phyloP scores from a whole-genome alignment of 2,329 filamentous ascomycete species.

The Phyllosticta citriasiana region DNA sequence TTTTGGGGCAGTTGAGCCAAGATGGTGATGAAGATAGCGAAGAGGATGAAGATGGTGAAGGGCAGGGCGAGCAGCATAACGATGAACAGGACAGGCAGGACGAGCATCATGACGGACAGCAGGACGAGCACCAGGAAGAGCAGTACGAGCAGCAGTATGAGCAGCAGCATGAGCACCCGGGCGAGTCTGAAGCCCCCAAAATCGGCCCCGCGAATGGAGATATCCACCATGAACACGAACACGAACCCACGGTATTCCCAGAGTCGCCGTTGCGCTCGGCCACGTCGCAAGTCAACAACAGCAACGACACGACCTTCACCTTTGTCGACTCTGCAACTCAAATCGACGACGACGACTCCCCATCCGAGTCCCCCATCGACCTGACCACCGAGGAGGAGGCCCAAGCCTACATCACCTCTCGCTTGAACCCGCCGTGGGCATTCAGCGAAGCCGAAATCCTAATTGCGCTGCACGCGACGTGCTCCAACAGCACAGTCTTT shows the following conservation, averaged over 20 bases:
- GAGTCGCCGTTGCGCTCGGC: background rate
- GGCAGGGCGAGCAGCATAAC: background rate
- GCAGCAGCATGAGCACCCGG: background rate
- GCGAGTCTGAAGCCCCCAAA: background rate
- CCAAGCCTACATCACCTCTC: conserved; percentile 1
- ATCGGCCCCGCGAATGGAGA: background rate
- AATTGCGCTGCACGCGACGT: conserved; percentile 1
- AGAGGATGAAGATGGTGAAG: background rate
- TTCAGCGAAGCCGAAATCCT: background rate
- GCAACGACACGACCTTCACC: background rate
- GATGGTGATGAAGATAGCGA: background rate
- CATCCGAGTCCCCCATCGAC: background rate
- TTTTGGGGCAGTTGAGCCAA: background rate
- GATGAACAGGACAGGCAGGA: background rate
- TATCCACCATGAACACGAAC: background rate
- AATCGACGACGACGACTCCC: background rate
- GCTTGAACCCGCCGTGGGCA: background rate
- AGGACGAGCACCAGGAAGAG: background rate
- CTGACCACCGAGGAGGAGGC: background rate
- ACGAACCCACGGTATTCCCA: background rate
- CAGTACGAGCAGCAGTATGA: background rate
- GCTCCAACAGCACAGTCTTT: background rate
- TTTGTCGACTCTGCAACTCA: background rate
- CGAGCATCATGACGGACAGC: background rate
- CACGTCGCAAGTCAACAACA: background rate